Evolutionary conservation across 2,329 filamentous ascomycete species (phyloP), one percentile per base, ranked within the genome.

Genomic region (Ophiostoma perfectum): DNA sequence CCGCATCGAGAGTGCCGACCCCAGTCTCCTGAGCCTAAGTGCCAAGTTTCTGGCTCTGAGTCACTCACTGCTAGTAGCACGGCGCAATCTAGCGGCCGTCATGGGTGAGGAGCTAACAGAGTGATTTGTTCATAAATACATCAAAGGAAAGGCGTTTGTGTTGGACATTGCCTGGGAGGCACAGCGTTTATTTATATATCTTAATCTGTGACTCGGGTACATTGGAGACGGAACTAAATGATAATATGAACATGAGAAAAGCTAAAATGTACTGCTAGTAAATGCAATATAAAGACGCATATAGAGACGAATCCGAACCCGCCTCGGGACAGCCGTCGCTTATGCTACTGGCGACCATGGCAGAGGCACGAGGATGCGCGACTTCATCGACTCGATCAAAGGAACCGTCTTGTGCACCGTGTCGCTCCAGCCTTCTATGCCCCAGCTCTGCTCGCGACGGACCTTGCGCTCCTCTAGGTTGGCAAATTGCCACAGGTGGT

Each of bases 331-430:
- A 27, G 27, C 27, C 27, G 7, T 1, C 0, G n/a, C 6, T 71
- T 84, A 97, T 71, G 90, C 89, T 70, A 97, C 92, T 4, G 95
- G 93, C 71, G 92, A 97, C 95, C 95, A 99, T 8, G 93, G 91
- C 90, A 97, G 93, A 12, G 95, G 92, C 70, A 98, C 89, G 76
- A 99, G 79, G 74, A 99, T 93, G 74, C 91, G 86, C 76, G 92
- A 96, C 85, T 95, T 92, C 95, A 99, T 99, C 69, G 83, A 88
- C 81, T 97, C 93, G 75, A 99, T 99, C 72, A 99, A 84, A 44
- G 95, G 95, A 64, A 99, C 95, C 1, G 95, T 99, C 85, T 96
- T 97, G 83, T 99, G 95, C 49, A 98, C 95, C 38, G 94, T 97
- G 76, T 97, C 92, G 66, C 91, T 92, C 95, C 95, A 99, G 63